Evolutionary conservation across 1,284 basidiomycete genomes (phyloP).

Genomic region (Cutaneotrichosporon mucoides): DNA sequence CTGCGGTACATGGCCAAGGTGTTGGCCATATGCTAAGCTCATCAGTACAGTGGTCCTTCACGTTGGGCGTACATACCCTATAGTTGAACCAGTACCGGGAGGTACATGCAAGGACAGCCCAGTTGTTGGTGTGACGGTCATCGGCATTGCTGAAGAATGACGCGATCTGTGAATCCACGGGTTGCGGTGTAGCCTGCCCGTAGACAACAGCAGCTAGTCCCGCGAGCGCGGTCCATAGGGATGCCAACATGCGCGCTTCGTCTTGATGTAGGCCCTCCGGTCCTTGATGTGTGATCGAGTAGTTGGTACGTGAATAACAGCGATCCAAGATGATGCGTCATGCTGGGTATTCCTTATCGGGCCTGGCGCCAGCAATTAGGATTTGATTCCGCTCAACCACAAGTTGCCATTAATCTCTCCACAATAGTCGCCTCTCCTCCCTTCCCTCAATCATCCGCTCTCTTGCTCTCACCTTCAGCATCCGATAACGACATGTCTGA

Average conservation of each 20-base stretch:
- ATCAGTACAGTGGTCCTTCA: neutral
- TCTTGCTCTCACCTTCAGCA: neutral
- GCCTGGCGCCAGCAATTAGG: too few species aligned
- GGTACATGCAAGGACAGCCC: constrained; percentile 93
- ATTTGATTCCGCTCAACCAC: constrained; percentile 3
- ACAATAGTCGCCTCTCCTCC: too few species aligned
- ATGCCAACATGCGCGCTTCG: neutral
- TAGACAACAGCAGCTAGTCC: neutral
- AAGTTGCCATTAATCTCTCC: too few species aligned
- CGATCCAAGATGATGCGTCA: too few species aligned
- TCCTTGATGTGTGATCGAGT: too few species aligned
- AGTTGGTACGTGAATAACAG: too few species aligned
- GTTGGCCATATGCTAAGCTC: constrained; percentile 86
- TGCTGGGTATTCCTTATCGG: too few species aligned
- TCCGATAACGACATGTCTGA: constrained; percentile 35
- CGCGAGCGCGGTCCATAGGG: neutral
- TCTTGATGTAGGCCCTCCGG: too few species aligned
- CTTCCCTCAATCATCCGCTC: too few species aligned
- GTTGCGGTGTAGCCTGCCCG: neutral
- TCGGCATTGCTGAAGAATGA: constrained; percentile 6
- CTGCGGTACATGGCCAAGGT: constrained; percentile 98
- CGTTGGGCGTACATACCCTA: constrained; percentile 58
- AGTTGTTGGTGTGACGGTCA: constrained; percentile 81
- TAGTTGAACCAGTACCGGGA: constrained; percentile 99
- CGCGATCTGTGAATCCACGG: neutral